phyloP scores from a whole-genome alignment of 192 early-diverging fungal genomes.

The Phlyctochytrium arcticum region DNA sequence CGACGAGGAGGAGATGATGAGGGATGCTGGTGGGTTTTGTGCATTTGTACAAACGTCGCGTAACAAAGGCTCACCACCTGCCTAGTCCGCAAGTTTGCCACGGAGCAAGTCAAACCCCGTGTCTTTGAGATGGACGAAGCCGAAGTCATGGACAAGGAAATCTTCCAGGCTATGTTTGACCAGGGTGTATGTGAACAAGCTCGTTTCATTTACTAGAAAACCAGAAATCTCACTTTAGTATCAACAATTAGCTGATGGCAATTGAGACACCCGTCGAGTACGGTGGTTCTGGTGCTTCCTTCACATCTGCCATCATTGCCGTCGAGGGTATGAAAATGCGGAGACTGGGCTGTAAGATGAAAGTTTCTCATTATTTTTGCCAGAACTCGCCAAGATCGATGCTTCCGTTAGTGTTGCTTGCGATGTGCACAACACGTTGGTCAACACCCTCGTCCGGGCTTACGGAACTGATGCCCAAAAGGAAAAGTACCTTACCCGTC shows the following conservation, averaged over 20 bases:
- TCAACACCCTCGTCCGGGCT: slow-evolving; percentile 86
- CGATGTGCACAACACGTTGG: slow-evolving; percentile 97
- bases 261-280: slow-evolving; percentile 78
- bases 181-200: slow-evolving; percentile 82
- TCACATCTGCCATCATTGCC: slow-evolving; percentile 81
- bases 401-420: slow-evolving; percentile 85
- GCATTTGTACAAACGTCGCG: neutral
- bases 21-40: slow-evolving; percentile 59
- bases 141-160: slow-evolving; percentile 72
- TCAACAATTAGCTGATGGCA: slow-evolving; percentile 68
- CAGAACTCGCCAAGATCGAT: slow-evolving; percentile 93
- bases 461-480: slow-evolving; percentile 73
- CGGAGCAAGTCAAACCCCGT: slow-evolving; percentile 77
- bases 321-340: slow-evolving; percentile 59
- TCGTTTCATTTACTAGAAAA: too few species aligned
- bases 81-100: slow-evolving; percentile 77
- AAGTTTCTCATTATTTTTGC: too few species aligned
- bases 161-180: slow-evolving; percentile 84
- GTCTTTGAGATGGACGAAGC: slow-evolving; percentile 88
- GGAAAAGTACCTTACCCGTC: slow-evolving; percentile 77
- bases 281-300: slow-evolving; percentile 78
- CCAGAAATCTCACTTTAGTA: too few species aligned
- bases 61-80: neutral
- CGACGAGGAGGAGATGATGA: slow-evolving; percentile 84
- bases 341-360: neutral